Conservation (phyloP, 176 grass and related monocot genomes). For the Otatea glauca region DNA sequence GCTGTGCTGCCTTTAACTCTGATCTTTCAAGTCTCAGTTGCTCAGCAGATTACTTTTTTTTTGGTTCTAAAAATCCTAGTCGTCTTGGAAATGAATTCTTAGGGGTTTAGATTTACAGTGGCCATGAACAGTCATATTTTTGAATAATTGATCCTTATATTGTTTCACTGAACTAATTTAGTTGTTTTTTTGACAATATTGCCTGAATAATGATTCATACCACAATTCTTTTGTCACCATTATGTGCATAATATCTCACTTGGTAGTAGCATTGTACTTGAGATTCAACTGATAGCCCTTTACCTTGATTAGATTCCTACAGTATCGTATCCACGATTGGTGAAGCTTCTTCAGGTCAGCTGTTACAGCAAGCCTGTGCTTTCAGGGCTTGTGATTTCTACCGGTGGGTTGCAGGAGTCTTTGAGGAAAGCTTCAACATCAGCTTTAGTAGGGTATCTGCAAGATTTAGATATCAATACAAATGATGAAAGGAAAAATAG, state of each 20-base stretch:
- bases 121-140: background rate
- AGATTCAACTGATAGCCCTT: conserved; percentile 20
- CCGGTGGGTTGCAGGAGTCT: conserved; percentile 93
- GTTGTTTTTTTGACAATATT: conserved; percentile 26
- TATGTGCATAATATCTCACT: conserved; percentile 21
- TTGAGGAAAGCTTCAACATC: conserved; percentile 68
- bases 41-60: conserved; percentile 23
- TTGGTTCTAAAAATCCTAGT: background rate
- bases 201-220: conserved; percentile 17
- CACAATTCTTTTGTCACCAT: conserved; percentile 11
- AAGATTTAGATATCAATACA: conserved; percentile 54
- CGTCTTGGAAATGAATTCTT: conserved; percentile 23
- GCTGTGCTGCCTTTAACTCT: conserved; percentile 22
- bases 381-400: conserved; percentile 91
- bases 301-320: conserved; percentile 62
- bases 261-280: background rate
- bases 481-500: conserved; percentile 59
- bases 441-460: conserved; percentile 84
- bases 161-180: background rate
- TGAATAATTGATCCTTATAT: background rate
- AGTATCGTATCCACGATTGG: conserved; percentile 80
- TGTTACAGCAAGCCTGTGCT: conserved; percentile 84
- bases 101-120: conserved; percentile 10
- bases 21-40: conserved; percentile 24
- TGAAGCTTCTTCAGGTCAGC: conserved; percentile 78